Evolutionary conservation across 371 early-diverging fungal species (phyloP).

Genomic region (Nematocida sp.): DNA sequence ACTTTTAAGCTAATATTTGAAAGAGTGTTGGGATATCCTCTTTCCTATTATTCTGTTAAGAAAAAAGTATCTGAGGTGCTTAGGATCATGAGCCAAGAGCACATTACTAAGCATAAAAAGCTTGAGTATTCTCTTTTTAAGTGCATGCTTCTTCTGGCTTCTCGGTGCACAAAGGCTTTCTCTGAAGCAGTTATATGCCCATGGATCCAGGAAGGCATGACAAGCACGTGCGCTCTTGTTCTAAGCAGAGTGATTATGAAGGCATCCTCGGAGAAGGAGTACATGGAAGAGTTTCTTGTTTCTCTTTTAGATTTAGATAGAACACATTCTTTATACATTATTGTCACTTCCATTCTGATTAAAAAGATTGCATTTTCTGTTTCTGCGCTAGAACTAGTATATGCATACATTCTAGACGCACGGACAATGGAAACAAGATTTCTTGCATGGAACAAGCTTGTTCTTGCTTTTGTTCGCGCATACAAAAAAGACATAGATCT

Average conservation of each 20-base stretch:
- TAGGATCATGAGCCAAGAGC: not conserved
- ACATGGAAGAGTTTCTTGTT: constrained; percentile 57
- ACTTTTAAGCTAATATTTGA: constrained; percentile 12
- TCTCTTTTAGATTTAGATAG: not conserved
- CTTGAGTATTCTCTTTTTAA: constrained; percentile 45
- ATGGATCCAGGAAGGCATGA: constrained; percentile 42
- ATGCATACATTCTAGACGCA: not conserved
- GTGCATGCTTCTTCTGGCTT: constrained; percentile 1
- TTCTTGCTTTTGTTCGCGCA: constrained; percentile 17
- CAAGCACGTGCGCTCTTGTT: constrained; percentile 46
- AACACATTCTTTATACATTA: constrained; percentile 20
- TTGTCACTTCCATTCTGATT: constrained; percentile 52
- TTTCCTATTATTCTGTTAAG: constrained; percentile 30
- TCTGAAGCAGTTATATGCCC: constrained; percentile 14
- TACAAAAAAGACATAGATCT: constrained; percentile 12
- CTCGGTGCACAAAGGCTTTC: constrained; percentile 34
- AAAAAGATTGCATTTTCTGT: constrained; percentile 54
- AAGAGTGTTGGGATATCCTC: constrained; percentile 34
- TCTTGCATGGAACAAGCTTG: constrained; percentile 38
- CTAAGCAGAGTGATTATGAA: constrained; percentile 56
- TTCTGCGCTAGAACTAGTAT: not conserved
- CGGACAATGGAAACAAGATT: not conserved
- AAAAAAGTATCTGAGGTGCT: constrained; percentile 17
- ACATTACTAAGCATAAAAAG: constrained; percentile 43
- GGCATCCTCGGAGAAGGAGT: constrained; percentile 17